Percentiles rank a stretch among this genome's conserved stretches.
Evolutionary conservation across 129 eudicot species (phyloP).

Genomic region (Flaveria brownii): DNA sequence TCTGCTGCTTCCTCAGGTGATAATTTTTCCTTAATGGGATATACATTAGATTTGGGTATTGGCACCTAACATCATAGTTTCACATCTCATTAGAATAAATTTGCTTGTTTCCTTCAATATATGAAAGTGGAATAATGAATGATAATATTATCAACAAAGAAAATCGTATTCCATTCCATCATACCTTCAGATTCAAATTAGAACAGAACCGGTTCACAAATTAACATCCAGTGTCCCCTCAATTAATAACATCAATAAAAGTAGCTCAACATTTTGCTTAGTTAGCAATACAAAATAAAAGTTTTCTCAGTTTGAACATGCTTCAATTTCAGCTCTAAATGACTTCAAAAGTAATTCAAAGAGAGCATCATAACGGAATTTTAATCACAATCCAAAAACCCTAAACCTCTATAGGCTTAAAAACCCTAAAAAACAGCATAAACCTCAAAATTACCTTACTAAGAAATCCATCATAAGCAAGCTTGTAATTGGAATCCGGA

Average conservation of each 20-base stretch:
- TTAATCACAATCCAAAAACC: not conserved
- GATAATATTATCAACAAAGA: not conserved
- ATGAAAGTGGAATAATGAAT: not conserved
- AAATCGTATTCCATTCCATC: not conserved
- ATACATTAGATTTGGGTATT: conserved; percentile 57
- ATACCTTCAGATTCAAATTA: not conserved
- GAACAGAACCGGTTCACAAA: not conserved
- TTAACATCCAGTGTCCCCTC: too few relatives aligned
- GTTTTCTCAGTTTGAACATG: too few relatives aligned
- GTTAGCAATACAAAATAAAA: too few relatives aligned
- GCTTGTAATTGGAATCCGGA: conserved; percentile 39
- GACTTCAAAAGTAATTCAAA: not conserved
- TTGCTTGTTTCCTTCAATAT: not conserved
- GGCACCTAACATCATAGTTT: conserved; percentile 48
- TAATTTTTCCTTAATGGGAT: conserved; percentile 54
- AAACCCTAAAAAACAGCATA: conserved; percentile 21
- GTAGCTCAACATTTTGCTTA: not conserved
- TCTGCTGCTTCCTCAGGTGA: conserved; percentile 80
- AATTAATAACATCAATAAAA: not conserved
- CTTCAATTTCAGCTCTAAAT: not conserved
- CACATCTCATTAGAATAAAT: not conserved
- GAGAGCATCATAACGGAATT: not conserved
- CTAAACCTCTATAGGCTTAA: not conserved
- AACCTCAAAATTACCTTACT: conserved; percentile 28
- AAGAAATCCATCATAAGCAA: conserved; percentile 41